Conservation (phyloP, 2,329 filamentous ascomycete genomes). For the Talaromyces sp. region DNA sequence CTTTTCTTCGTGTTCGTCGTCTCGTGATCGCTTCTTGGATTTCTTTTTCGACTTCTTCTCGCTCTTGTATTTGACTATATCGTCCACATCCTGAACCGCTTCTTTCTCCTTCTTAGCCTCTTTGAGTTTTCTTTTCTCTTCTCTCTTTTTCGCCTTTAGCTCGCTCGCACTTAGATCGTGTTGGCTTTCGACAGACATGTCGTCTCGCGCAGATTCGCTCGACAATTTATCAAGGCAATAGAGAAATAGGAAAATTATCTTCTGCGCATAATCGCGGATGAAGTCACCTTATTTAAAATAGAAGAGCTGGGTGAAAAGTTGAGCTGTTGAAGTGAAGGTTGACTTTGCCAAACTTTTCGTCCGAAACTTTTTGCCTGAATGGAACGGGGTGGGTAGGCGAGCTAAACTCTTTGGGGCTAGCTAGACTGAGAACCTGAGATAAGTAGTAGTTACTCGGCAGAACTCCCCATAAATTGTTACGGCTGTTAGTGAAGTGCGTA, state of each 20-base stretch:
- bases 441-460: too few relatives aligned
- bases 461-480: too few relatives aligned
- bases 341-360: not conserved
- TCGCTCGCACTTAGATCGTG: constrained; percentile 10
- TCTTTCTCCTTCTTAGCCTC: not conserved
- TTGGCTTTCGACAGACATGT: constrained; percentile 22
- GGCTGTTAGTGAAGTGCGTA: too few relatives aligned
- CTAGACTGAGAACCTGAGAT: too few relatives aligned
- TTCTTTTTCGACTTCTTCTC: constrained; percentile 21
- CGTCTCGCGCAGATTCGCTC: not conserved
- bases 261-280: not conserved
- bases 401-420: too few relatives aligned
- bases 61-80: constrained; percentile 19
- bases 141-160: constrained; percentile 22
- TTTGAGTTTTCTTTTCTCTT: constrained; percentile 25
- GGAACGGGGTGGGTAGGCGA: too few relatives aligned
- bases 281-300: not conserved
- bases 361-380: constrained; percentile 6
- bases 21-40: constrained; percentile 24
- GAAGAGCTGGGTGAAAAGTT: not conserved
- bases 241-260: not conserved
- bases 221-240: not conserved
- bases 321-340: not conserved
- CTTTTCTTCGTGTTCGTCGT: constrained; percentile 25
- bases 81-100: not conserved